These are phyloP conservation scores for Ustilago shanxiensis DNA, from an alignment of 1,284 basidiomycete genomes.

Conservation along the genomic window DNA sequence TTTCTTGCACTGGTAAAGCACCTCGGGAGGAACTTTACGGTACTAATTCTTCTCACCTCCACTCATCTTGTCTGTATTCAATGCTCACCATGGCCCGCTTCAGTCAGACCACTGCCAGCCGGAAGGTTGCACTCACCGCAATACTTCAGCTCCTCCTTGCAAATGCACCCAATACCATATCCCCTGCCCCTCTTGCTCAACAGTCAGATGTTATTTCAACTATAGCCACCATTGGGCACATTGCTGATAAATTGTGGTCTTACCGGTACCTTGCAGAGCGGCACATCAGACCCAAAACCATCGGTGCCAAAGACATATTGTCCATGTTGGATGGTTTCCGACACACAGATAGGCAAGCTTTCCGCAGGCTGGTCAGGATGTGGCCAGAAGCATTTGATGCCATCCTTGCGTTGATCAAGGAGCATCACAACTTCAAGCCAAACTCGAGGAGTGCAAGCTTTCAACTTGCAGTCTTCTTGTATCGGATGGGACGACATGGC, in stretches of 20 bases:
- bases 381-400: background rate
- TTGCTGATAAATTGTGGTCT: background rate
- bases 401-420: background rate
- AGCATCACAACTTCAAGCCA: background rate
- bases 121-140: too few species aligned
- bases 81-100: too few species aligned
- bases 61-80: too few species aligned
- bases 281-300: too few species aligned
- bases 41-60: too few species aligned
- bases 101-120: too few species aligned
- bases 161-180: too few species aligned
- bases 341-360: background rate
- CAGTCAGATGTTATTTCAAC: too few species aligned
- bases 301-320: background rate
- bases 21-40: too few species aligned
- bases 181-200: too few species aligned
- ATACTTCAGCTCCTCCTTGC: too few species aligned
- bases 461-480: background rate
- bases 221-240: background rate
- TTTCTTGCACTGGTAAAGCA: too few species aligned
- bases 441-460: background rate
- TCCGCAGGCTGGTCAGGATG: background rate
- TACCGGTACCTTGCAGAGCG: background rate
- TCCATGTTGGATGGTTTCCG: background rate
- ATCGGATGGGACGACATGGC: background rate